phyloP scores from a whole-genome alignment of 2,329 filamentous ascomycete genomes.

The Fusarium burgessii region DNA sequence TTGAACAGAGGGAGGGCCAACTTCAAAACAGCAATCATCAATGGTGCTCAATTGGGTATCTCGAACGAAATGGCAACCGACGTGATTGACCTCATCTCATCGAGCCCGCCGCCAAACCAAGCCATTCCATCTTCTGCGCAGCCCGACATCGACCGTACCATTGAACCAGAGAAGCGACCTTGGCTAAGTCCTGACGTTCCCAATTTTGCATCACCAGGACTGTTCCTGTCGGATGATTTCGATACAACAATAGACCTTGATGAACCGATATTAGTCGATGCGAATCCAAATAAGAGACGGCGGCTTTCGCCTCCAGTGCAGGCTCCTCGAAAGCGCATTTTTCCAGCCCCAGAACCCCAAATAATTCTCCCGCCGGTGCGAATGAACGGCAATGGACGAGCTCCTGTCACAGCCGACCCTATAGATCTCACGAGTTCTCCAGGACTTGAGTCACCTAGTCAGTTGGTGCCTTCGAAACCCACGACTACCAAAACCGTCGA shows the following conservation, averaged over 20 bases:
- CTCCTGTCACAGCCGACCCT: conserved; percentile 30
- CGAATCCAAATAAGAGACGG: conserved; percentile 48
- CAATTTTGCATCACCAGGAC: not conserved
- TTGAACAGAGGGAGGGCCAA: not conserved
- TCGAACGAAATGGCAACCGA: conserved; percentile 47
- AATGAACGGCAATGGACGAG: conserved; percentile 9
- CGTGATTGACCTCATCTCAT: conserved; percentile 55
- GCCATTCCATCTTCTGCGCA: conserved; percentile 7
- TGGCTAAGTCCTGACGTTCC: not conserved
- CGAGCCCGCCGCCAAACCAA: conserved; percentile 47
- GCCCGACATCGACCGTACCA: not conserved
- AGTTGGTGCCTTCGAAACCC: not conserved
- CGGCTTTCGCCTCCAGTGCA: conserved; percentile 39
- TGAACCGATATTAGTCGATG: conserved; percentile 39
- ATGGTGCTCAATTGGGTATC: not conserved
- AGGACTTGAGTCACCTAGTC: conserved; percentile 13
- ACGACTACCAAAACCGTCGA: not conserved
- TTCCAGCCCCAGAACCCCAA: conserved; percentile 13
- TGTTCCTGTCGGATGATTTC: conserved; percentile 53
- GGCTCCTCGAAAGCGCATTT: conserved; percentile 30
- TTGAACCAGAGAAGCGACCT: not conserved
- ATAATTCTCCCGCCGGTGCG: conserved; percentile 16
- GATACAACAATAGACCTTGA: conserved; percentile 56
- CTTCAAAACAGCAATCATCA: not conserved
- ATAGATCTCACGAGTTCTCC: conserved; percentile 57